Base-by-base conservation (phyloP, 2,329 filamentous ascomycete genomes). In the Cladophialophora bantiana region DNA sequence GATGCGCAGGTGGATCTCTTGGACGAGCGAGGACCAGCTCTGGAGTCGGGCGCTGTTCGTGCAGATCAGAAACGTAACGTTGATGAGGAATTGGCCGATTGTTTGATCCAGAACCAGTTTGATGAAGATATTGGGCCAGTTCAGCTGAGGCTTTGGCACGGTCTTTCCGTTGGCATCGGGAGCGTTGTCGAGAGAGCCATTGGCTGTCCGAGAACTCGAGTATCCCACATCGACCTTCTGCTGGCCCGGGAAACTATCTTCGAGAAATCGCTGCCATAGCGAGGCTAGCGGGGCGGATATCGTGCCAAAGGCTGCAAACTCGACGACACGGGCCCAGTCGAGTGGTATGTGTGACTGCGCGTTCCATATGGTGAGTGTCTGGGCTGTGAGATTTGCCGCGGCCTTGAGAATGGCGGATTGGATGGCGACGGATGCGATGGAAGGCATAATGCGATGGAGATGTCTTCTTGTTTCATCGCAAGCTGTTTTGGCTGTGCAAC, bases 351-450 rank as follows among this genome's bases (percentile, higher is more conserved):
- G 45, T 20, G 45, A 50, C 45, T 26, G 45, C 7, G 10, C 9
- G 45, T 50, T 26, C 18, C 18, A 26, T 12, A 26, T 12, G 6
- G 45, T 50, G 18, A 26, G 45, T 20, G 45, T 50, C 12, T 50
- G 45, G 45, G 45, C 45, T 10, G 45, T 48, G 42, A 48, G 15
- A 10, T 48, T 48, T 7, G 42, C 42, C 7, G 42, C n/a, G n/a
- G 42, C 42, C n/a, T 50, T 50, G 45, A 50, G 45, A 26, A 50
- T 50, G 45, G 45, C 45, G 18, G 45, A 50, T 26, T 50, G 18
- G n/a, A 50, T 48, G 1, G 45, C 26, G 45, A 50, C 45, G 9
- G 45, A 50, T 20, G 26, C 18, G 9, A 50, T 50, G 18, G 45
- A 50, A 26, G 45, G 45, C 45, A 50, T 50, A 7, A 26, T 4